Conservation (phyloP, 148 eudicot species). For the Fallopia convolvulus region DNA sequence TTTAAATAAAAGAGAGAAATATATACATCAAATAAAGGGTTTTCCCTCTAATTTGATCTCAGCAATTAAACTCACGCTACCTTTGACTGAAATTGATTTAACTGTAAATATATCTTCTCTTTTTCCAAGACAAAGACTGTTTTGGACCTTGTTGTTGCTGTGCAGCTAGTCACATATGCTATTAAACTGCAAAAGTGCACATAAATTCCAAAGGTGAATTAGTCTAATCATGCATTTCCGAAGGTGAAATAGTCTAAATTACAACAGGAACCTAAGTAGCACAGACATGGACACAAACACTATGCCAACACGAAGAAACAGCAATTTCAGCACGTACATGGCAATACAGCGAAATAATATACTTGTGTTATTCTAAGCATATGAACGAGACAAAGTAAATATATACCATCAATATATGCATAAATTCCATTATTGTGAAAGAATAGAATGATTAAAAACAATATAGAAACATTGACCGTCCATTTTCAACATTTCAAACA, state of each 20-base stretch:
- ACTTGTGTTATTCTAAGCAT: not conserved
- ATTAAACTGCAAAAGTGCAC: slow-evolving; percentile 37
- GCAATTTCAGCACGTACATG: not conserved
- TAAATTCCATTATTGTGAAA: no score
- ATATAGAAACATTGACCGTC: no score
- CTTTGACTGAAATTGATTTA: slow-evolving; percentile 62
- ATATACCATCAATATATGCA: no score
- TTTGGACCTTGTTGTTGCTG: slow-evolving; percentile 56
- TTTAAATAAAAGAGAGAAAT: no score
- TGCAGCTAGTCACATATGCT: slow-evolving; percentile 81
- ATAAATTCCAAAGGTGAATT: not conserved
- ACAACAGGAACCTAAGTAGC: not conserved
- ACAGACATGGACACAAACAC: not conserved
- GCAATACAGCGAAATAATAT: no score
- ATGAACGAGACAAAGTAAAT: not conserved
- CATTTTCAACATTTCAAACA: no score
- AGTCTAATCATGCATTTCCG: not conserved
- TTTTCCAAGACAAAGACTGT: slow-evolving; percentile 73
- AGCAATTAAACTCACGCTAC: slow-evolving; percentile 18
- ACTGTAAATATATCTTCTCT: slow-evolving; percentile 68
- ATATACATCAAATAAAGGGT: no score
- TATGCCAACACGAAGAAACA: not conserved
- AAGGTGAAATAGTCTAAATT: no score
- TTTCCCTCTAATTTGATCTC: no score
- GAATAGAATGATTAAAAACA: no score